Evolutionary conservation across 768 basidiomycete species (phyloP).

Genomic region (Lactarius indigo): DNA sequence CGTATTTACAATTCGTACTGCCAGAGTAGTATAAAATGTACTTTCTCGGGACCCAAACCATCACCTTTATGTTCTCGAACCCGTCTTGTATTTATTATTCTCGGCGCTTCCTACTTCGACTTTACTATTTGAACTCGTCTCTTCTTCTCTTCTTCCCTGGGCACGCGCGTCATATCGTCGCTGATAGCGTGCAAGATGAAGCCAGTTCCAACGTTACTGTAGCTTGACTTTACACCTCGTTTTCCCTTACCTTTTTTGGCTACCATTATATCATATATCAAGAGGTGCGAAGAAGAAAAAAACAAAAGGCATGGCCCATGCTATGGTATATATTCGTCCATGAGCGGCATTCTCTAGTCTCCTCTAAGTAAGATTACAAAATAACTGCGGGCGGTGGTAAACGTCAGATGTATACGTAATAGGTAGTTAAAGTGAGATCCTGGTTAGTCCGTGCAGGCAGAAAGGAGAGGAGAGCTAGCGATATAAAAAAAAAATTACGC

Average conservation of each 20-base stretch:
- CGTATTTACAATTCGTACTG: no score
- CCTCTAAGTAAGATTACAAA: conserved; percentile 12
- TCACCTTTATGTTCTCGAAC: no score
- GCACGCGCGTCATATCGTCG: no score
- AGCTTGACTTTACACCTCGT: background rate
- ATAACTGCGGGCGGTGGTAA: conserved; percentile 2
- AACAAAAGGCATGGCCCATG: background rate
- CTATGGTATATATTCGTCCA: background rate
- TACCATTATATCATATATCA: background rate
- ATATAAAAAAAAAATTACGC: background rate
- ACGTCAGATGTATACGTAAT: conserved; percentile 5
- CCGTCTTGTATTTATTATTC: no score
- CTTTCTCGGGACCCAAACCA: no score
- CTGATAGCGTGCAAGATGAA: no score
- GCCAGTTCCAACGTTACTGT: background rate
- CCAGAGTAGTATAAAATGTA: no score
- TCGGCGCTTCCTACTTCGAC: no score
- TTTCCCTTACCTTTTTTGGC: background rate
- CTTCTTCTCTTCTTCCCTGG: no score
- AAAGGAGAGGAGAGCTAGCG: background rate
- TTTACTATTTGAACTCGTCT: no score
- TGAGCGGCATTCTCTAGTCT: conserved; percentile 9
- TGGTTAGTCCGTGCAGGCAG: conserved; percentile 6
- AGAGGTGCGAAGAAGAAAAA: background rate
- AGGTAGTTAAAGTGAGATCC: background rate